Evolutionary conservation across 139 green algal genomes (phyloP).

Genomic region (Haematococcus lacustris): DNA sequence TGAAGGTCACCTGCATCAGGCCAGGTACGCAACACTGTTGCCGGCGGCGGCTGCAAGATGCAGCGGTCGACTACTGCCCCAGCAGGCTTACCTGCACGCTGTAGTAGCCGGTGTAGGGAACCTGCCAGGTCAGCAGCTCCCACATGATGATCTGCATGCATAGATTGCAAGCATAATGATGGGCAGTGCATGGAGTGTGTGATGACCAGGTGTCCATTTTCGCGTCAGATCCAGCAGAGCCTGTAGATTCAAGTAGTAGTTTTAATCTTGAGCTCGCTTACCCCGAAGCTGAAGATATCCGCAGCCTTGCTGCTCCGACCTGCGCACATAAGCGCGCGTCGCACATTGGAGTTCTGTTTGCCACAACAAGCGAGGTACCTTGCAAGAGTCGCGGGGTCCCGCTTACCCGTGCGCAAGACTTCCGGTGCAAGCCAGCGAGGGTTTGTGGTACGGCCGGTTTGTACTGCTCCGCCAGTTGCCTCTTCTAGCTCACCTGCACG

Average conservation of each 20-base stretch:
- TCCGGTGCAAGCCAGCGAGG: conserved; percentile 28
- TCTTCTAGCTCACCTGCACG: too few species aligned
- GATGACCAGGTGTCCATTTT: too few species aligned
- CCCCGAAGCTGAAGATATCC: conserved; percentile 1
- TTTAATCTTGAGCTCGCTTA: too few species aligned
- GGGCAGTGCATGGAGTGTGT: not conserved
- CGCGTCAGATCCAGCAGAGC: not conserved
- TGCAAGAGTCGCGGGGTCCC: too few species aligned
- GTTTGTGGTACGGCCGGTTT: conserved; percentile 12
- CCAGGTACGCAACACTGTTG: not conserved
- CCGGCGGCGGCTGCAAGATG: not conserved
- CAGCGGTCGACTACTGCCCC: not conserved
- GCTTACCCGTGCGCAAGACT: conserved; percentile 6
- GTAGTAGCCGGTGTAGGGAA: conserved; percentile 22
- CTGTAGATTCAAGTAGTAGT: too few species aligned
- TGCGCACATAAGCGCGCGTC: too few species aligned
- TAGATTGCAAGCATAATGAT: conserved; percentile 15
- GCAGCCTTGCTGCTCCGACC: conserved; percentile 1
- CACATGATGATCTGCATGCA: conserved; percentile 29
- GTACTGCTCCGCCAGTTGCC: too few species aligned
- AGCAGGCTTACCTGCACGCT: conserved; percentile 11
- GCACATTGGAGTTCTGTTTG: too few species aligned
- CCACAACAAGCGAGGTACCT: too few species aligned
- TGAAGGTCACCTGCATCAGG: conserved; percentile 13
- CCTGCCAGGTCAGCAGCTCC: conserved; percentile 28